phyloP scores from a whole-genome alignment of 257 asterid genomes.

The Capsicum baccatum region DNA sequence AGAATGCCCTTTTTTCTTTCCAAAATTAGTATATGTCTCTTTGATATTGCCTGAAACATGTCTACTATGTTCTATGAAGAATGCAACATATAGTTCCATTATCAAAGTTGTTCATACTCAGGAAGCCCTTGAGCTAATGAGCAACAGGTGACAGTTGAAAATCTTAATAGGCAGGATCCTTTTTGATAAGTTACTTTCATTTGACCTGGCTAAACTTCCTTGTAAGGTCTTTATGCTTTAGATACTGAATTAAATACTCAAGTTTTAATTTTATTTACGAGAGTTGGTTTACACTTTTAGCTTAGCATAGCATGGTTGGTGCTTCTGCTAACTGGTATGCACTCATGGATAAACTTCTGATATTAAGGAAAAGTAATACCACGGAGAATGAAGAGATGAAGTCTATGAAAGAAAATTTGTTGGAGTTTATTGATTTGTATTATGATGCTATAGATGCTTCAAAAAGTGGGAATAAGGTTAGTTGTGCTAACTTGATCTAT shows the following conservation, averaged over 20 bases:
- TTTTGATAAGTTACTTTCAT: not conserved
- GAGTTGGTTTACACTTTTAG: conserved; percentile 40
- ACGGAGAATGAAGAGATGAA: conserved; percentile 43
- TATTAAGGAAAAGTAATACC: conserved; percentile 47
- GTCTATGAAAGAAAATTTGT: conserved; percentile 47
- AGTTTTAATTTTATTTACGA: not conserved
- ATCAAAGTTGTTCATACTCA: not conserved
- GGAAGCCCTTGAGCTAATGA: conserved; percentile 17
- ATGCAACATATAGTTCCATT: not conserved
- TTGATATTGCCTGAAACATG: not conserved
- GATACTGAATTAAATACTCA: not conserved
- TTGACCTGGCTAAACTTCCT: not conserved
- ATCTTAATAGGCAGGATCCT: not conserved
- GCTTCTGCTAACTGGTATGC: conserved; percentile 82
- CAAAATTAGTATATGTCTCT: not conserved
- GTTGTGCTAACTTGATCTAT: too few species aligned
- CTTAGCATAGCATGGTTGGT: conserved; percentile 48
- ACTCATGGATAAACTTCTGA: conserved; percentile 72
- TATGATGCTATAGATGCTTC: too few species aligned
- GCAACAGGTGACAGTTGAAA: not conserved
- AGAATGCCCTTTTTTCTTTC: not conserved
- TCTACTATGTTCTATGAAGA: not conserved
- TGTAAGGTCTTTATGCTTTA: not conserved
- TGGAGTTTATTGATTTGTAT: conserved; percentile 43
- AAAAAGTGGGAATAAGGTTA: too few species aligned